Evolutionary conservation across 768 basidiomycete species (phyloP).

Genomic region (Lentinula sp.): DNA sequence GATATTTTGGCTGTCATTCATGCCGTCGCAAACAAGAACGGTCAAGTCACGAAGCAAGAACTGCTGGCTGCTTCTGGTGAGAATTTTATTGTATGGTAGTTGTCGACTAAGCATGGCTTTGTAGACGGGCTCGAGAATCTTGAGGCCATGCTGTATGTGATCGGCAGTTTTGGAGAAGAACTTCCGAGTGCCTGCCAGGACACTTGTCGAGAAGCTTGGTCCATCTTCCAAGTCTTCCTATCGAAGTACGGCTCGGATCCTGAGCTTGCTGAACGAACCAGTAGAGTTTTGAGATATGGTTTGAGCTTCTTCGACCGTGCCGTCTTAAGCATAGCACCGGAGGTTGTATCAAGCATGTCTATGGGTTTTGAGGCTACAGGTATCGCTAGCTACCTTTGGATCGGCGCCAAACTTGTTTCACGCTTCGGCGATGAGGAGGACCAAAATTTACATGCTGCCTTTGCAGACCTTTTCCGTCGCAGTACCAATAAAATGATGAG

Average conservation of each 20-base stretch:
- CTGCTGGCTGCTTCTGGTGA: constrained; percentile 62
- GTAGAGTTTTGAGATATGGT: constrained; percentile 80
- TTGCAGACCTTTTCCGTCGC: constrained; percentile 66
- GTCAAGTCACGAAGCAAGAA: constrained; percentile 62
- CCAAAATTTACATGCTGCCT: constrained; percentile 44
- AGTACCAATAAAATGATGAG: constrained; percentile 66
- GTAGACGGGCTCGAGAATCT: constrained; percentile 86
- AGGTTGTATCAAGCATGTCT: constrained; percentile 71
- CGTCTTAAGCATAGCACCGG: constrained; percentile 60
- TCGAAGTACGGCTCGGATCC: constrained; percentile 71
- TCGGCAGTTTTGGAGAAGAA: constrained; percentile 77
- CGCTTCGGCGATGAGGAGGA: constrained; percentile 69
- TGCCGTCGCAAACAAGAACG: constrained; percentile 45
- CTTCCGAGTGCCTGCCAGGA: constrained; percentile 75
- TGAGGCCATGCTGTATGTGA: constrained; percentile 83
- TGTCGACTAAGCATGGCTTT: not conserved
- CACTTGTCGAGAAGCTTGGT: constrained; percentile 78
- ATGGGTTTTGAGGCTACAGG: constrained; percentile 74
- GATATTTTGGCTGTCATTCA: constrained; percentile 82
- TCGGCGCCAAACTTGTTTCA: constrained; percentile 79
- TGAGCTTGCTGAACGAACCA: constrained; percentile 75
- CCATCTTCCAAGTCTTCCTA: constrained; percentile 76
- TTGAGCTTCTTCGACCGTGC: constrained; percentile 72
- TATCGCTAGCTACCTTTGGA: constrained; percentile 88
- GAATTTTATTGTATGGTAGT: constrained; percentile 18